Base-by-base conservation (phyloP, 345 rosid species). In the Tarenaya hassleriana region DNA sequence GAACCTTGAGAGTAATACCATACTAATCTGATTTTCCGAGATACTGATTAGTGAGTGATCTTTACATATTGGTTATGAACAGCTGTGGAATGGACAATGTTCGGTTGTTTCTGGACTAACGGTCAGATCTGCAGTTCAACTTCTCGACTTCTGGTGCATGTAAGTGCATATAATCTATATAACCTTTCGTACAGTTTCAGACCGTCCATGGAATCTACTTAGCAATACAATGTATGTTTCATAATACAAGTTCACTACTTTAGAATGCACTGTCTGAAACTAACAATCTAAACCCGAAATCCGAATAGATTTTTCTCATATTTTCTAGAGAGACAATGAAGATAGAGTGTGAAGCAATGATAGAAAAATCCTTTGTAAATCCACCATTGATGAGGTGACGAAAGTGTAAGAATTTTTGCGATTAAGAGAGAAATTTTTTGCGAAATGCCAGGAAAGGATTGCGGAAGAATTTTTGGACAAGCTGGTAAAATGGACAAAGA, bases 81-180 rank as follows among this genome's bases (percentile, higher is more conserved):
- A 92, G 98, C 95, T 71, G 95, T 78, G 50, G 96, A 92, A 58
- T 88, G 98, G 82, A 75, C 81, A 41, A 50, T 69, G 41, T 85
- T 88, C 64, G 96, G 96, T 48, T 88, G 96, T 84, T 92, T 88
- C 72, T 85, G 95, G 83, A 88, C 94, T 47, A 88, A 83, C 74
- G 97, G 98, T 50, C 95, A 92, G 78, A 92, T 92, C 52, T 88
- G 98, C 61, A 85, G 97, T 71, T 95, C 98, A 60, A 92, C 98
- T 71, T 92, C 98, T 37, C 86, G 98, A 33, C 87, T 92, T 48
- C 68, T 88, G 32, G 83, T 92, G 55, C 98, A 81, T 73, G 97
- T 83, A 71, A 77, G 98, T n/a, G n/a, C 27, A 31, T 15, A 31
- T 52, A 45, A 55, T 50, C 11, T 31, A 19, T 56, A 46, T 41